phyloP scores from a whole-genome alignment of 305 asterid species.

The Nicotiana rustica region DNA sequence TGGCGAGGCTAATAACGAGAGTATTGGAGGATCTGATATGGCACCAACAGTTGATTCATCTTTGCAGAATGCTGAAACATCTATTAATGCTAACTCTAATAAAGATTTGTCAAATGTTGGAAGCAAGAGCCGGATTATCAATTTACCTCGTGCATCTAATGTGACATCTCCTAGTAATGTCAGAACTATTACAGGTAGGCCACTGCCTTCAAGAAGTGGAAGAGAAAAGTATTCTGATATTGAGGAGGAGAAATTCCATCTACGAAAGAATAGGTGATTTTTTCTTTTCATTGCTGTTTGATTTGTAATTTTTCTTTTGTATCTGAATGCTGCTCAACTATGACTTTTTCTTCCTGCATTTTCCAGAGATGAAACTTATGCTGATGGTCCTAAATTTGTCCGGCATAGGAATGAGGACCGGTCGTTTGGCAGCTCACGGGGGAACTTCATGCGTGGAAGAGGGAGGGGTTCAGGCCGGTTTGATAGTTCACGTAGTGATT shows the following conservation, averaged over 20 bases:
- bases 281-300: constrained; percentile 35
- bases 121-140: constrained; percentile 77
- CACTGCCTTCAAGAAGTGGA: constrained; percentile 59
- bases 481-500: constrained; percentile 56
- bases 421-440: constrained; percentile 60
- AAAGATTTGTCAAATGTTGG: constrained; percentile 56
- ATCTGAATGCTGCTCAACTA: constrained; percentile 12
- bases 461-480: constrained; percentile 67
- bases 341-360: constrained; percentile 39
- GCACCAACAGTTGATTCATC: constrained; percentile 48
- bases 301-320: neutral
- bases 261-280: constrained; percentile 68
- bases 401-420: constrained; percentile 60
- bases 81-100: constrained; percentile 49
- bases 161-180: constrained; percentile 54
- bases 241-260: constrained; percentile 57
- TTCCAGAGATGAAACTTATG: constrained; percentile 63
- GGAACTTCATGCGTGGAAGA: constrained; percentile 62
- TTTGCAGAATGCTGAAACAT: constrained; percentile 52
- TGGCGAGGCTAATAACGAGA: constrained; percentile 47
- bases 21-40: constrained; percentile 46
- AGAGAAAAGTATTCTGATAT: constrained; percentile 65
- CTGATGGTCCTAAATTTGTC: constrained; percentile 60
- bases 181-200: constrained; percentile 54
- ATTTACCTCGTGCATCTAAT: constrained; percentile 64